Percentiles rank a stretch among this genome's conserved stretches.
Conservation (phyloP, 2,329 filamentous ascomycete genomes). For the Dothidotthia symphoricarpi region DNA sequence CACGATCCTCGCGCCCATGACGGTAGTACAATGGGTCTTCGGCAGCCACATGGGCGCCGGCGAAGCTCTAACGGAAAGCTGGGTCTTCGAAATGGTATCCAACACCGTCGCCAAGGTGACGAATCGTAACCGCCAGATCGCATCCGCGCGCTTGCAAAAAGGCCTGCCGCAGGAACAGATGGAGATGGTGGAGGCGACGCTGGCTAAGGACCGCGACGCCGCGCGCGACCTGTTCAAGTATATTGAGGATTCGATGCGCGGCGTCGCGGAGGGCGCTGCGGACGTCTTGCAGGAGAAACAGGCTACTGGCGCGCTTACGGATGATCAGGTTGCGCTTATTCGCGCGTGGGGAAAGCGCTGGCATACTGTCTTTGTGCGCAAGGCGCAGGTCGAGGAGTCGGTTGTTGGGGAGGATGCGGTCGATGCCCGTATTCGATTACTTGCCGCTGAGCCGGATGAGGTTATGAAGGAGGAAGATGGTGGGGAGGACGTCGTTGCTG, state of each 20-base stretch:
- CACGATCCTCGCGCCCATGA: slow-evolving; percentile 81
- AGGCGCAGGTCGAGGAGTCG: slow-evolving; percentile 81
- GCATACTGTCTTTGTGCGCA: slow-evolving; percentile 79
- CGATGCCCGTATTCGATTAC: slow-evolving; percentile 44
- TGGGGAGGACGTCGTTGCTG: slow-evolving; percentile 19
- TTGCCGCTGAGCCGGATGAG: slow-evolving; percentile 32
- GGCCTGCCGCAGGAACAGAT: slow-evolving; percentile 58
- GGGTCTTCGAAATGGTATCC: slow-evolving; percentile 86
- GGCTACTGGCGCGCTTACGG: slow-evolving; percentile 45
- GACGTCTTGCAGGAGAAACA: slow-evolving; percentile 75
- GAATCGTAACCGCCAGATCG: slow-evolving; percentile 77
- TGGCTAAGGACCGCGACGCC: slow-evolving; percentile 66
- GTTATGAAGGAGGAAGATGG: slow-evolving; percentile 23
- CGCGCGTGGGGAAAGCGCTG: slow-evolving; percentile 81
- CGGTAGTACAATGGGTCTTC: slow-evolving; percentile 88
- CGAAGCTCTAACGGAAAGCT: slow-evolving; percentile 66
- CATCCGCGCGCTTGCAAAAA: slow-evolving; percentile 60
- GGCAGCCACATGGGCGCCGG: slow-evolving; percentile 64
- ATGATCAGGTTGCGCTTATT: slow-evolving; percentile 59
- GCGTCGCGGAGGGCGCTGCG: slow-evolving; percentile 70
- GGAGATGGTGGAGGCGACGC: slow-evolving; percentile 62
- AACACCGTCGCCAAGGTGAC: slow-evolving; percentile 90
- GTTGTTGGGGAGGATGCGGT: slow-evolving; percentile 58
- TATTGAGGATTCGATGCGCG: slow-evolving; percentile 74
- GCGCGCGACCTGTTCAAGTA: slow-evolving; percentile 78